phyloP scores from a whole-genome alignment of 192 early-diverging fungal species.

The Gryganskiella cystojenkinii region DNA sequence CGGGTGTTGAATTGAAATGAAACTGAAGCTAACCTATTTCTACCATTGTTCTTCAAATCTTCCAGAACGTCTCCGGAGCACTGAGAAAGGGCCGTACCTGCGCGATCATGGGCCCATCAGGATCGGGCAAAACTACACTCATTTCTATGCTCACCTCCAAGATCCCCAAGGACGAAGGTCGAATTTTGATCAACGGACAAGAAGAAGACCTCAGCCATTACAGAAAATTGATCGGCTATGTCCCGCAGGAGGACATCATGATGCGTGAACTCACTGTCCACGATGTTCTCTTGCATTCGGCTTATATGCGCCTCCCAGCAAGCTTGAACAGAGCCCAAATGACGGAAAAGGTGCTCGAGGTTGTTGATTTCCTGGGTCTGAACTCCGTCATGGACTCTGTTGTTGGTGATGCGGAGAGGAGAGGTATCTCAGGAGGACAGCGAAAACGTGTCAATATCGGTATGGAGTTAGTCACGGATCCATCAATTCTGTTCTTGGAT shows the following conservation, averaged over 20 bases:
- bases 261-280: slow-evolving; percentile 73
- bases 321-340: slow-evolving; percentile 34
- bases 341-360: slow-evolving; percentile 67
- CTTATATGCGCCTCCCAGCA: slow-evolving; percentile 70
- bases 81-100: slow-evolving; percentile 65
- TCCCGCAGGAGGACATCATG: slow-evolving; percentile 77
- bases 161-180: slow-evolving; percentile 60
- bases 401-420: slow-evolving; percentile 70
- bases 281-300: slow-evolving; percentile 74
- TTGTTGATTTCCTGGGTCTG: slow-evolving; percentile 66
- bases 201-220: slow-evolving; percentile 68
- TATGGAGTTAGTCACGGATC: slow-evolving; percentile 71
- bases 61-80: slow-evolving; percentile 63
- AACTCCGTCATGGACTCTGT: slow-evolving; percentile 61
- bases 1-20: background rate
- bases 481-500: slow-evolving; percentile 72
- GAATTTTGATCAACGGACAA: slow-evolving; percentile 66
- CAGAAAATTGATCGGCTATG: slow-evolving; percentile 76
- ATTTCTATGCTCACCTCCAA: slow-evolving; percentile 74
- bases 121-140: slow-evolving; percentile 71
- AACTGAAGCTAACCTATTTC: background rate
- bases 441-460: slow-evolving; percentile 83
- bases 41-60: background rate
- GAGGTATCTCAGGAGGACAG: slow-evolving; percentile 80
- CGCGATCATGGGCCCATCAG: slow-evolving; percentile 70